These are phyloP conservation scores for Xylaria multiplex DNA, from an alignment of 2,329 filamentous ascomycete species.

Conservation along the genomic window DNA sequence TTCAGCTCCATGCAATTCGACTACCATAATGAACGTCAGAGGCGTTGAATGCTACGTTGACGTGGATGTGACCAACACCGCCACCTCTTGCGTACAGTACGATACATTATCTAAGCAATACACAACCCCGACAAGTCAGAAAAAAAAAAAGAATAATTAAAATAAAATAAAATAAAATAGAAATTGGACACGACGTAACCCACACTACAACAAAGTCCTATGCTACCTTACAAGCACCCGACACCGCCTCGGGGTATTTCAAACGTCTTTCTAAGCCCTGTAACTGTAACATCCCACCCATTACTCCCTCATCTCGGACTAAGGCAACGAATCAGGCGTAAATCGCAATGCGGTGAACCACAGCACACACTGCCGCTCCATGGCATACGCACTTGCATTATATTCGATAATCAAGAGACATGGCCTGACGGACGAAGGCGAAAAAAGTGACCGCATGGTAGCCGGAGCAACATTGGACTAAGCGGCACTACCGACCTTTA, in stretches of 20 bases:
- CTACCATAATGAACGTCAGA: background rate
- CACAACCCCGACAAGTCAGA: too few relatives aligned
- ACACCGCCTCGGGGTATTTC: background rate
- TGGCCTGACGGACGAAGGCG: background rate
- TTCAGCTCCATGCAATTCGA: too few relatives aligned
- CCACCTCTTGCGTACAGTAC: background rate
- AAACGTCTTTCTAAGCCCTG: too few relatives aligned
- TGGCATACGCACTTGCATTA: background rate
- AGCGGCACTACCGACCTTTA: background rate
- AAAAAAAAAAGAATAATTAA: too few relatives aligned
- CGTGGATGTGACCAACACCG: background rate
- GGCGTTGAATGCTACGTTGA: slow-evolving; percentile 14
- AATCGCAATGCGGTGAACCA: slow-evolving; percentile 4
- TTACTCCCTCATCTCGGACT: too few relatives aligned
- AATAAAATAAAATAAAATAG: too few relatives aligned
- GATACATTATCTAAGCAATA: background rate
- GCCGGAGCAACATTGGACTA: slow-evolving; percentile 22
- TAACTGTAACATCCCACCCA: too few relatives aligned
- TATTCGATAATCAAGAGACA: background rate
- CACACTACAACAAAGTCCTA: too few relatives aligned
- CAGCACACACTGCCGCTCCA: background rate
- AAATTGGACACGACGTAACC: too few relatives aligned
- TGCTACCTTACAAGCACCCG: too few relatives aligned
- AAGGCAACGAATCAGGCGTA: background rate
- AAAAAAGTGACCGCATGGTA: slow-evolving; percentile 1